Conservation (phyloP, 768 basidiomycete genomes). For the Hypholoma fasciculare region DNA sequence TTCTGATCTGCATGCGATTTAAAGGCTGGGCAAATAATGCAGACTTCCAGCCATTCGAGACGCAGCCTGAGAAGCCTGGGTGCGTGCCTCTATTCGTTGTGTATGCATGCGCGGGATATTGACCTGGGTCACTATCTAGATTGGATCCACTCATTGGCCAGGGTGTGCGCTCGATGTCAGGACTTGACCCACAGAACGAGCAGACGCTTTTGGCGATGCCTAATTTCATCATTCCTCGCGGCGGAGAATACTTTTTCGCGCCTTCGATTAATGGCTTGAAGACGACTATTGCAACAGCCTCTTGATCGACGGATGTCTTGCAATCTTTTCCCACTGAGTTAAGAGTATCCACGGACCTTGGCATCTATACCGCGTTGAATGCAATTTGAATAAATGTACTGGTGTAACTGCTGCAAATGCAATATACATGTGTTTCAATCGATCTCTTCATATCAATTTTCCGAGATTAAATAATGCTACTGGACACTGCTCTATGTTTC, state of each 20-base stretch:
- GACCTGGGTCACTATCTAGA: neutral
- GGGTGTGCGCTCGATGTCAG: conserved; percentile 22
- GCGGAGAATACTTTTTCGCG: conserved; percentile 56
- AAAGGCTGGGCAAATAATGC: conserved; percentile 37
- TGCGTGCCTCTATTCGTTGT: conserved; percentile 10
- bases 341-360: no score
- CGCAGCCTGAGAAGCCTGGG: conserved; percentile 27
- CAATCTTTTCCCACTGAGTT: no score
- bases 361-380: no score
- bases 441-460: no score
- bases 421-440: no score
- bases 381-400: no score
- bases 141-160: conserved; percentile 20
- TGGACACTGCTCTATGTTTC: no score
- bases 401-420: no score
- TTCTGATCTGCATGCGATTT: neutral
- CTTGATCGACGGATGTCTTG: conserved; percentile 2
- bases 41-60: conserved; percentile 30
- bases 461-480: no score
- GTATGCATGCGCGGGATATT: neutral
- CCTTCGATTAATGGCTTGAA: conserved; percentile 48
- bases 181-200: conserved; percentile 40
- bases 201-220: conserved; percentile 26
- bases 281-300: conserved; percentile 24
- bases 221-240: conserved; percentile 40